Evolutionary conservation across 2,329 filamentous ascomycete genomes (phyloP).

Genomic region (Trematosphaeria pertusa): DNA sequence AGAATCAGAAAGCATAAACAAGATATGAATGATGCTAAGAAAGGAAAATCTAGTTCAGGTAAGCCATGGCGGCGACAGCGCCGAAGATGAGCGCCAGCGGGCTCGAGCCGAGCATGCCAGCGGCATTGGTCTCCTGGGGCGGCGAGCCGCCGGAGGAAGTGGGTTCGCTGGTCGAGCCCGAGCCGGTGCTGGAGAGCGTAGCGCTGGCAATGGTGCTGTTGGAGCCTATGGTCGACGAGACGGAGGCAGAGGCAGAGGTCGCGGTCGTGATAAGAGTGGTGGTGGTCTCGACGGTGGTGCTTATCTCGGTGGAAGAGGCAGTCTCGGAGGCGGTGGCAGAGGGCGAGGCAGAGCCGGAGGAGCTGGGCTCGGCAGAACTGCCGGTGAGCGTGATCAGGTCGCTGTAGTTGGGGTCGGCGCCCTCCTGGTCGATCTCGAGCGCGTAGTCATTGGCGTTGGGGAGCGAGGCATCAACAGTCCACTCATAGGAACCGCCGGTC

Average conservation of each 20-base stretch:
- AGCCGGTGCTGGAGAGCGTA: slow-evolving; percentile 28
- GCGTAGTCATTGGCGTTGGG: slow-evolving; percentile 61
- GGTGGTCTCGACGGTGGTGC: slow-evolving; percentile 25
- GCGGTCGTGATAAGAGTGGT: slow-evolving; percentile 14
- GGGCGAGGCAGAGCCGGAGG: slow-evolving; percentile 22
- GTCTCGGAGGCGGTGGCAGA: slow-evolving; percentile 22
- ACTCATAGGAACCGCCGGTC: slow-evolving; percentile 57
- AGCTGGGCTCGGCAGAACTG: slow-evolving; percentile 32
- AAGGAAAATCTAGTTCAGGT: slow-evolving; percentile 43
- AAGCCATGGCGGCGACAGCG: slow-evolving; percentile 50
- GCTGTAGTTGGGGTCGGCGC: slow-evolving; percentile 61
- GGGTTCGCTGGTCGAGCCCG: slow-evolving; percentile 23
- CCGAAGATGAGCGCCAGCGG: slow-evolving; percentile 50
- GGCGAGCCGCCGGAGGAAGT: slow-evolving; percentile 19
- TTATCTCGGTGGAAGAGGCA: slow-evolving; percentile 19
- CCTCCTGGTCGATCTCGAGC: slow-evolving; percentile 63
- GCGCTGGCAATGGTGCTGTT: slow-evolving; percentile 36
- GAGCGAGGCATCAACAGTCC: slow-evolving; percentile 57
- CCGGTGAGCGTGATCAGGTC: slow-evolving; percentile 54
- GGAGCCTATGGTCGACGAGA: slow-evolving; percentile 16
- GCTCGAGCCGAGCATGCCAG: slow-evolving; percentile 39
- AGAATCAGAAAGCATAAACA: too few species aligned
- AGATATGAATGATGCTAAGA: background rate
- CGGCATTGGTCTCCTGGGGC: slow-evolving; percentile 36
- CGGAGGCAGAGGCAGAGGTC: slow-evolving; percentile 5